phyloP scores from a whole-genome alignment of 2,329 filamentous ascomycete genomes.

The Botryotinia calthae region DNA sequence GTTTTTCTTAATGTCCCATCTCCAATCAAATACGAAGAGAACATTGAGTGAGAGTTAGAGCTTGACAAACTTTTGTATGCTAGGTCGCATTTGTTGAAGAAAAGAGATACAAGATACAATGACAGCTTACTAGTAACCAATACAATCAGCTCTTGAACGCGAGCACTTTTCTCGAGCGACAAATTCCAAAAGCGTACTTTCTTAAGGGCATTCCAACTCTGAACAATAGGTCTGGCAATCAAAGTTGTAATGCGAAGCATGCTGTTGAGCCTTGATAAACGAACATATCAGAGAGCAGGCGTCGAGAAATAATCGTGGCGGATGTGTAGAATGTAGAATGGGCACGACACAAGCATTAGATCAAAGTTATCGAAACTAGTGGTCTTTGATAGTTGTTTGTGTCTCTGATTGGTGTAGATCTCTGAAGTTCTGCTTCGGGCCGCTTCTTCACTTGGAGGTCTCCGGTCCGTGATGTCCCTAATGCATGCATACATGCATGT shows the following conservation, averaged over 20 bases:
- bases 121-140: not conserved
- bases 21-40: not conserved
- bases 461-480: not conserved
- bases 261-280: not conserved
- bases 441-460: not conserved
- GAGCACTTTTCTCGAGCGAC: not conserved
- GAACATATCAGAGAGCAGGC: not conserved
- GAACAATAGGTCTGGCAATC: not conserved
- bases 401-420: not conserved
- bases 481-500: not conserved
- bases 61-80: not conserved
- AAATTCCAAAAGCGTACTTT: not conserved
- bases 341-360: not conserved
- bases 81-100: not conserved
- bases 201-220: not conserved
- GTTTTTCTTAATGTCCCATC: not conserved
- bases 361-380: constrained; percentile 7
- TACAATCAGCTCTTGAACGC: not conserved
- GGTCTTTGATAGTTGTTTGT: not conserved
- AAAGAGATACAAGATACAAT: not conserved
- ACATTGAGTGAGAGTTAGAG: not conserved
- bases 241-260: not conserved
- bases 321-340: not conserved
- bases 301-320: not conserved
- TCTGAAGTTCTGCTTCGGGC: not conserved